Evolutionary conservation across 495 filamentous ascomycete species (phyloP).

Genomic region (Chaetomium fimeti): DNA sequence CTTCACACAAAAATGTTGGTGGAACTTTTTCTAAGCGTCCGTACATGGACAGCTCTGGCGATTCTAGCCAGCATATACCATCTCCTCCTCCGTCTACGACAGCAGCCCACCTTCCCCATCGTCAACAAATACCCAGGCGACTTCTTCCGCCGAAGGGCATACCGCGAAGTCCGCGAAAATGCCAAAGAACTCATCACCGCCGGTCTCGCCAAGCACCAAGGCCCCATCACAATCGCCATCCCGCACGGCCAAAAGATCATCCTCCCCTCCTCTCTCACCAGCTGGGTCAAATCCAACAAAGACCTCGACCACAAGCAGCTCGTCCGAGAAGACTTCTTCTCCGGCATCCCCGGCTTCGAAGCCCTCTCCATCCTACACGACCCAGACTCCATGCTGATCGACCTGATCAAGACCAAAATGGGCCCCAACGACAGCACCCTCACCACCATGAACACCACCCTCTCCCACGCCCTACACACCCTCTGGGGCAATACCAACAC

Average conservation of each 20-base stretch:
- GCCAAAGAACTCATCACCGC: neutral
- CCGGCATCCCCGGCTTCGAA: neutral
- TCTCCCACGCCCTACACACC: neutral
- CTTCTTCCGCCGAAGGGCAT: neutral
- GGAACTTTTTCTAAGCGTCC: neutral
- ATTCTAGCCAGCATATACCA: neutral
- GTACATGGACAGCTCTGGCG: neutral
- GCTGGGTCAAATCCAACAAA: slow-evolving; percentile 3
- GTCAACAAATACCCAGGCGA: neutral
- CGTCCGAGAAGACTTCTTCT: neutral
- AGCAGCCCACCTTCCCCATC: neutral
- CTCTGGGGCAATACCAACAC: neutral
- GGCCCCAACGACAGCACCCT: neutral
- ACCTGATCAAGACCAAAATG: neutral
- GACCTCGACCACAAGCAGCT: slow-evolving; percentile 1
- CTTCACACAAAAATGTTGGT: neutral
- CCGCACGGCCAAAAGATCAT: neutral
- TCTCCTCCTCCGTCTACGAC: neutral
- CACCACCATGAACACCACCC: neutral
- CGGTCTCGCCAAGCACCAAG: neutral
- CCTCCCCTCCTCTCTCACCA: neutral
- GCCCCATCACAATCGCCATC: neutral
- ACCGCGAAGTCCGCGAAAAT: neutral
- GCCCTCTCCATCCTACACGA: neutral
- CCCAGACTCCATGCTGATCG: neutral